phyloP scores from a whole-genome alignment of 495 filamentous ascomycete species.

The Hypoxylon trugodes region DNA sequence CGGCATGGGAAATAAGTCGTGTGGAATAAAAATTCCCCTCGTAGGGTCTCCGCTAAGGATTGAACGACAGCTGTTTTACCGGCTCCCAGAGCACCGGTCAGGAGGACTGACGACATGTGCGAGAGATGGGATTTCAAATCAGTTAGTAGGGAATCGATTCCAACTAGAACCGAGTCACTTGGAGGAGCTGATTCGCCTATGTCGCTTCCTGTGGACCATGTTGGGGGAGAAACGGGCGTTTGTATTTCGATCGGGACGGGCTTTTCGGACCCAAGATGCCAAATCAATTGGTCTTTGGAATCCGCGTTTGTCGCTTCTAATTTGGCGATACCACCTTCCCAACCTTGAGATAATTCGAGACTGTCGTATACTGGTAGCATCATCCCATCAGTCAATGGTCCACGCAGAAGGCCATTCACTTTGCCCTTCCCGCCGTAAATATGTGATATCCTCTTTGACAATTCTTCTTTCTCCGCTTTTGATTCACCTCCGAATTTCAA shows the following conservation, averaged over 20 bases:
- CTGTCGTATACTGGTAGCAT: slow-evolving; percentile 62
- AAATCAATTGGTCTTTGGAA: slow-evolving; percentile 65
- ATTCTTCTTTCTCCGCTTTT: slow-evolving; percentile 75
- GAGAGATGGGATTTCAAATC: slow-evolving; percentile 76
- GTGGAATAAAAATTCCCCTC: slow-evolving; percentile 73
- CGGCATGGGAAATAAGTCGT: slow-evolving; percentile 83
- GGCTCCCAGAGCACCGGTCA: slow-evolving; percentile 87
- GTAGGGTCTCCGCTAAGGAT: slow-evolving; percentile 69
- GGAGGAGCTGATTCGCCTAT: slow-evolving; percentile 61
- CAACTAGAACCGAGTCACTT: slow-evolving; percentile 72
- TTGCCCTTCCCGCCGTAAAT: slow-evolving; percentile 64
- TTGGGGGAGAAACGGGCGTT: slow-evolving; percentile 68
- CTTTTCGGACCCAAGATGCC: slow-evolving; percentile 80
- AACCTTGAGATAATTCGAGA: slow-evolving; percentile 53
- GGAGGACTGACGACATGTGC: slow-evolving; percentile 85
- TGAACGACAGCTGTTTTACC: slow-evolving; percentile 82
- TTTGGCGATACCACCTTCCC: slow-evolving; percentile 79
- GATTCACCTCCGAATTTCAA: slow-evolving; percentile 91
- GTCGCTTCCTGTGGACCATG: slow-evolving; percentile 56
- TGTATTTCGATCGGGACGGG: slow-evolving; percentile 77
- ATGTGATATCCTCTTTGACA: slow-evolving; percentile 62
- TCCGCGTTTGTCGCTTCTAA: slow-evolving; percentile 67
- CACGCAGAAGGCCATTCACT: slow-evolving; percentile 71
- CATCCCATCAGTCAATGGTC: slow-evolving; percentile 89
- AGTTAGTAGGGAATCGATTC: slow-evolving; percentile 78